Evolutionary conservation across 176 grass and related monocot genomes (phyloP), one percentile per base, ranked within the genome.

Genomic region (Oropetium thomaeum): DNA sequence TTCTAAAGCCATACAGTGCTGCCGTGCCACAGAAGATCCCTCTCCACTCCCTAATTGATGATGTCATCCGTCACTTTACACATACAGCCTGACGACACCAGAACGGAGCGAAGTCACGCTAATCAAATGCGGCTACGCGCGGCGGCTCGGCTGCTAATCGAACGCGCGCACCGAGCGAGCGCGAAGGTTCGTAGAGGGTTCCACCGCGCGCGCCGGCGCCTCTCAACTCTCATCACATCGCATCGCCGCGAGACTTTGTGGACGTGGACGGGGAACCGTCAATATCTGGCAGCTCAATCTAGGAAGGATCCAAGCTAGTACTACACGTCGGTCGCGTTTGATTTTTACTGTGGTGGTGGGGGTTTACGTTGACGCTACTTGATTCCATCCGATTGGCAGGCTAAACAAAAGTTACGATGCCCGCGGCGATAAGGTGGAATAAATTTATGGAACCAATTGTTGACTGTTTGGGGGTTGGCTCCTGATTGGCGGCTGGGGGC

Each of bases 101-200:
- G n/a, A n/a, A 2, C 6, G 6, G 47, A 78, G 5, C 8, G 23
- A 22, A 30, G 57, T 41, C 66, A 35, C n/a, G n/a, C 67, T 4
- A 12, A 57, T 44, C 39, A 33, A n/a, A n/a, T n/a, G n/a, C n/a
- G n/a, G n/a, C n/a, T n/a, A n/a, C n/a, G n/a, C n/a, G n/a, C n/a
- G n/a, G n/a, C n/a, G n/a, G n/a, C n/a, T 10, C 25, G 25, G 10
- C 22, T 54, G 20, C 22, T 54, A 54, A 27, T 55, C 19, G 5
- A 3, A 30, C n/a, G 33, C 62, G 9, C 64, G 12, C 42, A 0
- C 27, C 49, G 17, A 38, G 13, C 52, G 3, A 35, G 10, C 20
- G 26, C 31, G 85, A 87, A 82, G 79, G 47, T 78, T 82, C 85
- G 8, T 32, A 2, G 66, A 40, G 40, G 20, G n/a, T 35, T 38